Percentiles rank a stretch among this genome's conserved stretches.
Conservation (phyloP, 805 yeast species). For the Ogataea chonburiensis region DNA sequence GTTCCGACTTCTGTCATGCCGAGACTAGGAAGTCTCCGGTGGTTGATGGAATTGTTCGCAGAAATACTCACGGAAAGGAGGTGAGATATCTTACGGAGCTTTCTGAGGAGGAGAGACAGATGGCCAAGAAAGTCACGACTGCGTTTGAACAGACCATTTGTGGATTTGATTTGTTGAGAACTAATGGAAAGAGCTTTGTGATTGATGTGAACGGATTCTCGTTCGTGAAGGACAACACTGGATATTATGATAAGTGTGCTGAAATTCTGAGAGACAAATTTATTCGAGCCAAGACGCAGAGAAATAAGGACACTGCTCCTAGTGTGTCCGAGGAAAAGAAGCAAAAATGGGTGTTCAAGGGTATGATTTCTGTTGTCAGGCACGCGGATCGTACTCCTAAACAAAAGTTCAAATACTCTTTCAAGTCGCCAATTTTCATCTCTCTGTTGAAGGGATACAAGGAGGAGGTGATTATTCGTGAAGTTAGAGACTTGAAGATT, state of each 20-base stretch:
- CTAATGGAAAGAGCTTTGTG: conserved; percentile 82
- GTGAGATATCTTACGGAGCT: conserved; percentile 85
- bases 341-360: conserved; percentile 97
- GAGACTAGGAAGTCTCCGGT: conserved; percentile 98
- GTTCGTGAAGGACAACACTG: conserved; percentile 88
- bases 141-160: conserved; percentile 92
- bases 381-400: conserved; percentile 99
- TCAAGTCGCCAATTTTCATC: conserved; percentile 81
- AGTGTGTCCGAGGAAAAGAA: conserved; percentile 52
- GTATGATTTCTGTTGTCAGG: conserved; percentile 84
- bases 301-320: conserved; percentile 40
- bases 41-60: conserved; percentile 96
- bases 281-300: conserved; percentile 53
- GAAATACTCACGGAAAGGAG: conserved; percentile 97
- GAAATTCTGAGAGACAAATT: conserved; percentile 74
- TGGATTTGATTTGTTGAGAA: conserved; percentile 93
- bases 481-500: conserved; percentile 78
- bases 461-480: conserved; percentile 93
- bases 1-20: conserved; percentile 88
- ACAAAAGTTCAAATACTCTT: conserved; percentile 94
- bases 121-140: conserved; percentile 75
- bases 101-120: conserved; percentile 67
- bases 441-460: conserved; percentile 89
- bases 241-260: conserved; percentile 83
- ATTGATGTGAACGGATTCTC: conserved; percentile 98